These are phyloP conservation scores for Clarireedia hainanense DNA, from an alignment of 2,329 filamentous ascomycete genomes.

Conservation along the genomic window DNA sequence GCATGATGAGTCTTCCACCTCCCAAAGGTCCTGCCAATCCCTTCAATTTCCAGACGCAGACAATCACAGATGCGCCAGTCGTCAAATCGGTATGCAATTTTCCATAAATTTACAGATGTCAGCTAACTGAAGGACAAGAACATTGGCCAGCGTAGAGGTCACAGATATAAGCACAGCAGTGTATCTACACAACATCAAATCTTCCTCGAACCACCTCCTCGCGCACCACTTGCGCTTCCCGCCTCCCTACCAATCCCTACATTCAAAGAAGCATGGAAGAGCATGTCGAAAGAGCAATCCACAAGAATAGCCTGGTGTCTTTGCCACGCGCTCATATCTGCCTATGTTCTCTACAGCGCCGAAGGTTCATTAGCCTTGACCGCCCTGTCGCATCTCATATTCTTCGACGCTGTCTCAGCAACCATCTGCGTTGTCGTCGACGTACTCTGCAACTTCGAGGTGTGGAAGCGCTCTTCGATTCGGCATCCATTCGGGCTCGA, in stretches of 20 bases:
- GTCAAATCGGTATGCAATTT: slow-evolving; percentile 57
- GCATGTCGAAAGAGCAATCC: slow-evolving; percentile 84
- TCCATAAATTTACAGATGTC: background rate
- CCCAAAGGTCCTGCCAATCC: slow-evolving; percentile 46
- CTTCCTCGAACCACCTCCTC: slow-evolving; percentile 82
- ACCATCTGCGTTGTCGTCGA: slow-evolving; percentile 88
- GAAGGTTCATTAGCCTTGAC: slow-evolving; percentile 85
- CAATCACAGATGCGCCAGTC: slow-evolving; percentile 65
- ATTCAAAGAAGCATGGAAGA: slow-evolving; percentile 75
- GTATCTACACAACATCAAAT: slow-evolving; percentile 86
- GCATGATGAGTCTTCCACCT: slow-evolving; percentile 26
- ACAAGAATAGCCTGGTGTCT: slow-evolving; percentile 80
- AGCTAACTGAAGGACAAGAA: slow-evolving; percentile 46
- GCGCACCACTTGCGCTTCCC: slow-evolving; percentile 80
- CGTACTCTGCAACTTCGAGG: slow-evolving; percentile 91
- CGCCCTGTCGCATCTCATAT: slow-evolving; percentile 83
- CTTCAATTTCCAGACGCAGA: slow-evolving; percentile 90
- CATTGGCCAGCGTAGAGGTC: slow-evolving; percentile 83
- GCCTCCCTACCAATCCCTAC: slow-evolving; percentile 90
- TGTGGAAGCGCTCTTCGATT: slow-evolving; percentile 89
- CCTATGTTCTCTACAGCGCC: slow-evolving; percentile 77
- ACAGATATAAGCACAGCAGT: slow-evolving; percentile 96
- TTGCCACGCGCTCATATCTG: slow-evolving; percentile 77
- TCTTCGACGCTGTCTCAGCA: slow-evolving; percentile 91
- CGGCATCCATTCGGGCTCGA: slow-evolving; percentile 91